Evolutionary conservation across 2,329 filamentous ascomycete species (phyloP).

Genomic region (Penicillium polonicum): DNA sequence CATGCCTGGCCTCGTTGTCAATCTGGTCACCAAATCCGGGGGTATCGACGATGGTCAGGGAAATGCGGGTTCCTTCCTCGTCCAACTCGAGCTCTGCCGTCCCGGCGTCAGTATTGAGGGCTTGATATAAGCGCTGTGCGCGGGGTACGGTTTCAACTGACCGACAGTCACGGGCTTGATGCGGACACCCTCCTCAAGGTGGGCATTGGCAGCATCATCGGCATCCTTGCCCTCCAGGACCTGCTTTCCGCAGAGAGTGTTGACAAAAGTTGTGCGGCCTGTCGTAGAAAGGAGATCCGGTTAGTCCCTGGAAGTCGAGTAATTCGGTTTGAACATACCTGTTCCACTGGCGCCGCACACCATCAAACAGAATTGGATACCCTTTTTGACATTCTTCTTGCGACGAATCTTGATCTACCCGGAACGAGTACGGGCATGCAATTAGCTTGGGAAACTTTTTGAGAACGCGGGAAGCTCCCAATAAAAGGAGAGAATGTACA

Average conservation of each 20-base stretch:
- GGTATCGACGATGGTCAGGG: conserved; percentile 96
- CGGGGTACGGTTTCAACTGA: conserved; percentile 50
- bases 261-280: conserved; percentile 99
- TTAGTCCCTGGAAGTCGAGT: neutral
- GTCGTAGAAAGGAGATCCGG: conserved; percentile 9
- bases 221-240: conserved; percentile 89
- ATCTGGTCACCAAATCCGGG: conserved; percentile 98
- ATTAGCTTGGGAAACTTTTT: conserved; percentile 22
- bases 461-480: conserved; percentile 18
- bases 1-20: conserved; percentile 95
- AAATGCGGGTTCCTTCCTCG: conserved; percentile 97
- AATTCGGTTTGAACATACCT: conserved; percentile 55
- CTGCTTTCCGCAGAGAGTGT: conserved; percentile 94
- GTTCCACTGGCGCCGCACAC: conserved; percentile 98
- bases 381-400: conserved; percentile 99
- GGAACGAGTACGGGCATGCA: conserved; percentile 22
- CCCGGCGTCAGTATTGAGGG: conserved; percentile 32
- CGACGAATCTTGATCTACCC: conserved; percentile 88
- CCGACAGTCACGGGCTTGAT: conserved; percentile 98
- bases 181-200: conserved; percentile 93
- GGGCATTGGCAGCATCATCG: conserved; percentile 83
- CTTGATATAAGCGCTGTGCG: conserved; percentile 1
- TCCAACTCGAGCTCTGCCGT: conserved; percentile 83
- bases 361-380: conserved; percentile 99
- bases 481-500: conserved; percentile 34